Conservation (phyloP, 441 rosid genomes). For the Metrosideros polymorpha region DNA sequence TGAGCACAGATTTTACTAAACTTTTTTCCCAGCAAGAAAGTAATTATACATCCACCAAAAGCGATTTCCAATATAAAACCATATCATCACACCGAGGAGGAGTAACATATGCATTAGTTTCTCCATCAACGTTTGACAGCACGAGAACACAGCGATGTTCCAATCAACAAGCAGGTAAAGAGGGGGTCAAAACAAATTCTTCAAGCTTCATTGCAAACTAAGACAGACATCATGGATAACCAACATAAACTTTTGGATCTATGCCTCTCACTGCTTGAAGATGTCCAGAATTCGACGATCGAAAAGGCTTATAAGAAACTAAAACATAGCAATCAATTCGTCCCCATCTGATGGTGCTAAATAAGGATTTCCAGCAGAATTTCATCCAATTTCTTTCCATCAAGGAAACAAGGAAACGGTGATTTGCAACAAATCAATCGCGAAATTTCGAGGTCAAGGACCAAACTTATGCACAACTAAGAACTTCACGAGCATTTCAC, state of each 20-base stretch:
- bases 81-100: not conserved
- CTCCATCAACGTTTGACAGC: not conserved
- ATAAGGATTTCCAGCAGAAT: not conserved
- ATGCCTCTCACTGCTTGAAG: not conserved
- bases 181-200: not conserved
- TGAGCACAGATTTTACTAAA: not conserved
- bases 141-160: not conserved
- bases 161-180: not conserved
- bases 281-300: not conserved
- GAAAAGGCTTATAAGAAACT: not conserved
- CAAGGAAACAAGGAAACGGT: not conserved
- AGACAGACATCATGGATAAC: not conserved
- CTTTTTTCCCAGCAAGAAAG: not conserved
- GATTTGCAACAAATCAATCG: not conserved
- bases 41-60: not conserved
- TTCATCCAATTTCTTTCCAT: not conserved
- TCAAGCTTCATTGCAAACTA: not conserved
- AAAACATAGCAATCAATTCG: not conserved
- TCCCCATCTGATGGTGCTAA: not conserved
- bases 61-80: not conserved
- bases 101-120: not conserved
- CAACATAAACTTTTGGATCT: not conserved
- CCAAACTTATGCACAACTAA: not conserved
- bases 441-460: not conserved
- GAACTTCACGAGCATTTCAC: not conserved